These are phyloP conservation scores for Fomitopsis betulina DNA, from an alignment of 1,284 basidiomycete genomes.

Conservation along the genomic window DNA sequence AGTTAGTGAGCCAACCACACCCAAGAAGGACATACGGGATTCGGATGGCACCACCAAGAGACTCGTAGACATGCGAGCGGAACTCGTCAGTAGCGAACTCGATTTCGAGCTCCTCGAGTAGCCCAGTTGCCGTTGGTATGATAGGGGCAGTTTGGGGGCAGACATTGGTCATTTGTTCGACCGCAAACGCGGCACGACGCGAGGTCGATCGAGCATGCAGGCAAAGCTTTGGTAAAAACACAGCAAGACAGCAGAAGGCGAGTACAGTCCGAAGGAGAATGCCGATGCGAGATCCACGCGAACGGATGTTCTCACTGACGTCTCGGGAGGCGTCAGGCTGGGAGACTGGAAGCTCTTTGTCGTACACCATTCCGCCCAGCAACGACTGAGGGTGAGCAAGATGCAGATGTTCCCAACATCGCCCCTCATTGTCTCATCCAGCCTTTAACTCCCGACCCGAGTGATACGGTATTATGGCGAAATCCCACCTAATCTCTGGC, in stretches of 20 bases:
- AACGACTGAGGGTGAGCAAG: not conserved
- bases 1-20: not conserved
- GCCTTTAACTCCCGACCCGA: no score
- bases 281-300: not conserved
- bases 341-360: not conserved
- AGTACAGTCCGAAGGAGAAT: not conserved
- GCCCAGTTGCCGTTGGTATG: conserved; percentile 18
- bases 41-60: conserved; percentile 37
- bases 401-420: no score
- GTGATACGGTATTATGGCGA: conserved; percentile 1
- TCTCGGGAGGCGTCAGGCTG: not conserved
- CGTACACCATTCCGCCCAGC: not conserved
- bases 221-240: not conserved
- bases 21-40: conserved; percentile 33
- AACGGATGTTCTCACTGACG: not conserved
- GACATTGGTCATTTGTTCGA: not conserved
- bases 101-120: conserved; percentile 31
- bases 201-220: not conserved
- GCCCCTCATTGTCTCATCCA: no score
- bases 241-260: not conserved
- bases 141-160: conserved; percentile 27
- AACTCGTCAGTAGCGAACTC: conserved; percentile 32
- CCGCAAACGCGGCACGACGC: not conserved
- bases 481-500: not conserved
- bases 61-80: conserved; percentile 35